These are phyloP conservation scores for Trichoderma sp. DNA, from an alignment of 2,329 filamentous ascomycete genomes.

Conservation along the genomic window DNA sequence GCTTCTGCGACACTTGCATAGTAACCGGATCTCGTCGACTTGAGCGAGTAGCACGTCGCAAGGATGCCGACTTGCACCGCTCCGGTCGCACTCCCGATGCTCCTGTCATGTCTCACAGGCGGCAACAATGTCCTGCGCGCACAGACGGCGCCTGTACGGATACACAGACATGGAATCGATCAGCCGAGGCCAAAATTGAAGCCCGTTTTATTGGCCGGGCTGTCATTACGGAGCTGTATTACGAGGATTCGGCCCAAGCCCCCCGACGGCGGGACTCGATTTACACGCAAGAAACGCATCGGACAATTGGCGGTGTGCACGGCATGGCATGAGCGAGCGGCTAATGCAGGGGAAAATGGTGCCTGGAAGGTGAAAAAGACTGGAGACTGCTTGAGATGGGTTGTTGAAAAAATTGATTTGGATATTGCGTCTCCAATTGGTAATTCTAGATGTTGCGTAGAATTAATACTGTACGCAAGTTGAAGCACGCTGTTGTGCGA, in stretches of 20 bases:
- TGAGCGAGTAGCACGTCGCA: neutral
- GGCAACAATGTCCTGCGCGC: neutral
- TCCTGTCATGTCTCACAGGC: neutral
- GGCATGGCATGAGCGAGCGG: neutral
- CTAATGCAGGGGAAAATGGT: conserved; percentile 17
- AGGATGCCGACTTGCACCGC: neutral
- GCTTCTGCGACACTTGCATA: neutral
- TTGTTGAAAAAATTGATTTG: neutral
- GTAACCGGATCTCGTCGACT: no score
- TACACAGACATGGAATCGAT: neutral
- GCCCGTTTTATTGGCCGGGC: neutral
- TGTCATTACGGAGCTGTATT: neutral
- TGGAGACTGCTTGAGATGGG: neutral
- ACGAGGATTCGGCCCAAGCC: neutral
- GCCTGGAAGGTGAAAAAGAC: neutral
- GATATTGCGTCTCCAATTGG: neutral
- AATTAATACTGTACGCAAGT: no score
- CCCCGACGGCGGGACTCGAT: neutral
- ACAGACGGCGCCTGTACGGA: neutral
- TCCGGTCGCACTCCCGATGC: neutral
- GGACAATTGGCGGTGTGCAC: conserved; percentile 14
- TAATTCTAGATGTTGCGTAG: neutral
- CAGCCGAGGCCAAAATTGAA: neutral
- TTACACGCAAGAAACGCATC: neutral
- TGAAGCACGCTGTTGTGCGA: no score